phyloP scores from a whole-genome alignment of 345 rosid genomes.

The Trapa incisa region DNA sequence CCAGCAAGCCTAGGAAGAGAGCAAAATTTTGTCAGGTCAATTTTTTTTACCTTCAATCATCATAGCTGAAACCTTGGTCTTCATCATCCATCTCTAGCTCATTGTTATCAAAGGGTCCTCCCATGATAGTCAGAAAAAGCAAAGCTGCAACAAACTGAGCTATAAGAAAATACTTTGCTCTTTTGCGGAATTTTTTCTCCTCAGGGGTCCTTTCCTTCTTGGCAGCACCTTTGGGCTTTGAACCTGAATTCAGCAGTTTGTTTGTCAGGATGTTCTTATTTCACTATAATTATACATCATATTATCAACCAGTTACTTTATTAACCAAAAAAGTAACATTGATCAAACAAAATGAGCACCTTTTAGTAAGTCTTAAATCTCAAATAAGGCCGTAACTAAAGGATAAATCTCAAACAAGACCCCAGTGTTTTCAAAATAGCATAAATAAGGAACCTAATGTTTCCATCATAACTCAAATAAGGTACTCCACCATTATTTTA shows the following conservation, averaged over 20 bases:
- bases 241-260: slow-evolving; percentile 24
- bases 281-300: too few relatives aligned
- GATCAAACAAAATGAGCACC: too few relatives aligned
- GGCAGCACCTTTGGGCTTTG: slow-evolving; percentile 56
- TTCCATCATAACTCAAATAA: too few relatives aligned
- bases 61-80: slow-evolving; percentile 31
- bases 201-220: slow-evolving; percentile 73
- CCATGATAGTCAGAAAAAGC: slow-evolving; percentile 71
- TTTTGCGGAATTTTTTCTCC: slow-evolving; percentile 67
- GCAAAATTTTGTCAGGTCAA: not conserved
- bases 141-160: slow-evolving; percentile 64
- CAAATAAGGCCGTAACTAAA: too few relatives aligned
- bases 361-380: too few relatives aligned
- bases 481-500: too few relatives aligned
- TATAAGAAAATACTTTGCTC: slow-evolving; percentile 64
- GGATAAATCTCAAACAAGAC: too few relatives aligned
- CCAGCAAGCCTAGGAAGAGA: not conserved
- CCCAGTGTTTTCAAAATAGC: too few relatives aligned
- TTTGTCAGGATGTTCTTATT: too few relatives aligned
- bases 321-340: too few relatives aligned
- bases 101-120: slow-evolving; percentile 36
- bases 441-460: too few relatives aligned
- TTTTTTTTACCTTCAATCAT: slow-evolving; percentile 1
- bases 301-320: too few relatives aligned
- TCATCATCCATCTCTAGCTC: slow-evolving; percentile 49